Base-by-base conservation (phyloP, 768 basidiomycete species). In the Chalciporus pseudorubinellus region DNA sequence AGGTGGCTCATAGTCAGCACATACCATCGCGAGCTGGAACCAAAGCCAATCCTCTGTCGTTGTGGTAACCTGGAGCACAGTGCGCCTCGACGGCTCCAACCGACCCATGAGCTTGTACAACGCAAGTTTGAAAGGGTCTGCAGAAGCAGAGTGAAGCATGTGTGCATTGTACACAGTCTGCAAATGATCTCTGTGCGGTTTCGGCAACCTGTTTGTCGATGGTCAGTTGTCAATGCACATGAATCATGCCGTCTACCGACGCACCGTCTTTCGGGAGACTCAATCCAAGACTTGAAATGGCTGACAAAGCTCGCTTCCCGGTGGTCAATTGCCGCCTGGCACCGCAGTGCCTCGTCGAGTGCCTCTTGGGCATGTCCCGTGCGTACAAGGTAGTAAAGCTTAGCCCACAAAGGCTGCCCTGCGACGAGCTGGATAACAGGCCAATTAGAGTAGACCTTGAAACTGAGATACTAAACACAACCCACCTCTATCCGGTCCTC, bases 21-120 rank as follows among this genome's bases (percentile, higher is more conserved):
- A 13, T 43, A 84, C 89, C 82, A 98, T 88, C 1, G 86, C 79
- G 13, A 98, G 78, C 72, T 99, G 95, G 75, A 95, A 86, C 95
- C 95, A 99, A 31, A 98, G 75, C 95, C 95, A 99, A 69, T 99
- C 97, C 66, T 98, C 97, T 2, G 92, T 94, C 1, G 94, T 95
- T 10, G 81, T 80, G 0, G 94, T 98, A 5, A 98, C 92, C 36
- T 85, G 82, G 6, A 84, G 80, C 3, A 95, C 85, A 60, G 82
- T 87, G 43, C 93, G 79, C 50, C 89, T 77, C 5, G 80, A 70
- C 2, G 92, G 83, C 59, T 99, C 97, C 46, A 95, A 80, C 60
- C 89, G 89, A 39, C 93, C 95, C 77, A 98, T 88, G 31, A 99
- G 75, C 68, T 97, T 98, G 77, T 97, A 98, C 28, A 99, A 69